Percentiles rank a stretch among this genome's conserved stretches.
Evolutionary conservation across 768 basidiomycete species (phyloP).

Genomic region (Lyophyllum atratum): DNA sequence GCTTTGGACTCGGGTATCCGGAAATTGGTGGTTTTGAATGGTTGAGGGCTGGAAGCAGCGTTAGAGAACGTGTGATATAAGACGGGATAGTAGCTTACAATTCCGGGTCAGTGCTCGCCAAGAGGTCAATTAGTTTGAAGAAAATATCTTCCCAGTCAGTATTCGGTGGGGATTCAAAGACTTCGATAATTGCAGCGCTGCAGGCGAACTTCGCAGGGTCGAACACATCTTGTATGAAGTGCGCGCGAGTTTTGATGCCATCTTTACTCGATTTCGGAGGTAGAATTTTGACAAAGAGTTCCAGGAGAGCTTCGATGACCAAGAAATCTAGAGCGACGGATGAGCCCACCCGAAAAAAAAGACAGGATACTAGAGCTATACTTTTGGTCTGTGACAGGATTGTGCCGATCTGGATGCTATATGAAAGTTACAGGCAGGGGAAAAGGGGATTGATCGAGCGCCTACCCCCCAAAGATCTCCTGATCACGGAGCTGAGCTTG

Average conservation of each 20-base stretch:
- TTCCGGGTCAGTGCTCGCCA: slow-evolving; percentile 45
- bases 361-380: slow-evolving; percentile 13
- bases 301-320: slow-evolving; percentile 56
- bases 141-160: slow-evolving; percentile 58
- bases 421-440: neutral
- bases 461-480: slow-evolving; percentile 50
- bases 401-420: slow-evolving; percentile 38
- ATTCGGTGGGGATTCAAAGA: slow-evolving; percentile 42
- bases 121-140: slow-evolving; percentile 43
- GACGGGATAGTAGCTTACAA: slow-evolving; percentile 42
- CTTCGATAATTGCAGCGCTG: slow-evolving; percentile 36
- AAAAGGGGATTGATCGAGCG: slow-evolving; percentile 7
- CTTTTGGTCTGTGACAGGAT: slow-evolving; percentile 52
- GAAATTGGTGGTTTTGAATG: slow-evolving; percentile 48
- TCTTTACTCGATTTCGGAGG: slow-evolving; percentile 41
- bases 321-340: slow-evolving; percentile 43
- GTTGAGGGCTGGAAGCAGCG: slow-evolving; percentile 51
- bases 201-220: slow-evolving; percentile 37
- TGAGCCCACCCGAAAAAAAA: neutral
- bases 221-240: slow-evolving; percentile 57
- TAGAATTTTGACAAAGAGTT: slow-evolving; percentile 56
- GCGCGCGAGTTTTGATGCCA: slow-evolving; percentile 36
- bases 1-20: slow-evolving; percentile 30
- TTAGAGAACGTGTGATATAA: slow-evolving; percentile 1
- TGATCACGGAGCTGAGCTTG: slow-evolving; percentile 46